phyloP scores from a whole-genome alignment of 805 yeast genomes.

The Candida chauliodis region DNA sequence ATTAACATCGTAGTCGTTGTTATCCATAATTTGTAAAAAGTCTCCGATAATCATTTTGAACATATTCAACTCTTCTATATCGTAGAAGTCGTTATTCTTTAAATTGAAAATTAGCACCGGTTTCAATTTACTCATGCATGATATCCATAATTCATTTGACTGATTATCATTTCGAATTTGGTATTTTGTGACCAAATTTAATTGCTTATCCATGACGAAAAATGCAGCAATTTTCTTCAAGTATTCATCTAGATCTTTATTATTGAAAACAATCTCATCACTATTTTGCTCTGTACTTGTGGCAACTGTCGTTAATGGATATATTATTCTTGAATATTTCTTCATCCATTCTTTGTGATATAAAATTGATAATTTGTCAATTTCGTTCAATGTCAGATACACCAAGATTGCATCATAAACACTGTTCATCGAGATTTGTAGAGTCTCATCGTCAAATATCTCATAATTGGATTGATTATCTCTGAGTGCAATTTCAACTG shows the following conservation, averaged over 20 bases:
- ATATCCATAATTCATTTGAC: conserved; percentile 73
- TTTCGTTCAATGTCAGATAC: conserved; percentile 67
- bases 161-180: conserved; percentile 60
- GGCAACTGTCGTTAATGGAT: conserved; percentile 51
- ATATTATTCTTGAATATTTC: conserved; percentile 66
- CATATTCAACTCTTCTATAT: conserved; percentile 43
- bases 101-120: conserved; percentile 54
- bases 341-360: conserved; percentile 69
- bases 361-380: conserved; percentile 55
- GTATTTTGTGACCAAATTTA: conserved; percentile 60
- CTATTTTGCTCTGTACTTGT: conserved; percentile 3
- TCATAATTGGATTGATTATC: conserved; percentile 48
- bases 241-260: conserved; percentile 47
- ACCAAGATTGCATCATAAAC: conserved; percentile 81
- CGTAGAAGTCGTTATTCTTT: conserved; percentile 33
- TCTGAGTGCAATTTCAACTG: conserved; percentile 77
- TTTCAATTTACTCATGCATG: conserved; percentile 53
- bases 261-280: conserved; percentile 9
- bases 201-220: conserved; percentile 67
- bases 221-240: conserved; percentile 69
- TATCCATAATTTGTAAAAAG: conserved; percentile 73
- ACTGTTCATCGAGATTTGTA: conserved; percentile 58
- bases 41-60: conserved; percentile 65
- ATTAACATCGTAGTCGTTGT: conserved; percentile 56
- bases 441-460: conserved; percentile 41